Conservation (phyloP, 2,329 filamentous ascomycete genomes). For the Cladophialophora exuberans region DNA sequence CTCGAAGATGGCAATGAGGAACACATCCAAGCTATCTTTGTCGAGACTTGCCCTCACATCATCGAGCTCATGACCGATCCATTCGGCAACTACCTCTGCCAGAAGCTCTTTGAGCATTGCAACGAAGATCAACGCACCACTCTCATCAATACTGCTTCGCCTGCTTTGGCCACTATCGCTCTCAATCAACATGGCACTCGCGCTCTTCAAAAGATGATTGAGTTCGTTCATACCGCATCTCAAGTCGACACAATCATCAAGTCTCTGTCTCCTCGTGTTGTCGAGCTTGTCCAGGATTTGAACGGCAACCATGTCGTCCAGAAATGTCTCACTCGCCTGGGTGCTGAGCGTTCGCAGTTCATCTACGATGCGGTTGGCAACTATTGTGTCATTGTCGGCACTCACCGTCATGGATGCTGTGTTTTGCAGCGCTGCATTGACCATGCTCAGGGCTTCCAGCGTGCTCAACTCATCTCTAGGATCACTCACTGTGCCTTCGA, state of each 20-base stretch:
- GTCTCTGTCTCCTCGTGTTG: conserved; percentile 80
- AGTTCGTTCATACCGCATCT: conserved; percentile 83
- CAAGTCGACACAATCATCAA: conserved; percentile 83
- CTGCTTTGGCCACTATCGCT: conserved; percentile 88
- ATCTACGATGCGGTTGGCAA: conserved; percentile 93
- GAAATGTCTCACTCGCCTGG: conserved; percentile 96
- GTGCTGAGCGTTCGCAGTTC: conserved; percentile 82
- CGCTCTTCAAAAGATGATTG: conserved; percentile 99
- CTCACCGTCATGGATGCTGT: conserved; percentile 96
- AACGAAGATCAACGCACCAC: conserved; percentile 93
- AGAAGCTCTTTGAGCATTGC: conserved; percentile 95
- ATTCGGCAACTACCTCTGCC: conserved; percentile 98
- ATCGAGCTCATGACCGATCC: conserved; percentile 98
- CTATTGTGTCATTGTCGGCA: conserved; percentile 87
- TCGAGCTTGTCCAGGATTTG: conserved; percentile 92
- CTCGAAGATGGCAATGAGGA: conserved; percentile 85
- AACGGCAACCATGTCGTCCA: conserved; percentile 99
- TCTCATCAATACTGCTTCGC: conserved; percentile 85
- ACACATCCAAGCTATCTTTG: conserved; percentile 88
- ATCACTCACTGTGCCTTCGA: conserved; percentile 88
- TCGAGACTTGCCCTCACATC: conserved; percentile 90
- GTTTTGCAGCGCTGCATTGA: conserved; percentile 98
- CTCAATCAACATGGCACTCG: conserved; percentile 97
- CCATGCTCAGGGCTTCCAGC: conserved; percentile 88
- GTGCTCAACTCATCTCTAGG: conserved; percentile 78